Evolutionary conservation across 164 flowering plant species (phyloP), one percentile per base, ranked within the genome.

Genomic region (Buxus sempervirens): DNA sequence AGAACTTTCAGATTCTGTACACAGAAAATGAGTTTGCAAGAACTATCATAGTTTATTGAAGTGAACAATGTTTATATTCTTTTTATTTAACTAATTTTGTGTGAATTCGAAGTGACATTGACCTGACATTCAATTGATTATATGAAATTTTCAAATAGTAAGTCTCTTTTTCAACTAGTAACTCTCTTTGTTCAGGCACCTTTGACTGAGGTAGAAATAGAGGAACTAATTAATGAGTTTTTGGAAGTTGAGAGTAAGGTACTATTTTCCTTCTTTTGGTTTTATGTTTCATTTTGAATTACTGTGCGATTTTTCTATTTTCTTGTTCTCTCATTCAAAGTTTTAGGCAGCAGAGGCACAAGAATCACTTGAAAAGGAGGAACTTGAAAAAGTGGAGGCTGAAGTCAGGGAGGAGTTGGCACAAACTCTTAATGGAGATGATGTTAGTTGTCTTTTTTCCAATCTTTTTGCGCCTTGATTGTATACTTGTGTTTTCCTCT

Each of bases 321-420:
- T 66, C 60, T 4, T 65, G 67, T 67, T 76, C 57, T 80, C 70
- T 77, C 64, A 77, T 82, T 76, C 78, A 79, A 54, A 65, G 79
- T 66, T 73, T 80, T 84, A 96, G 99, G 99, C 99, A 76, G 99
- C 99, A 72, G 99, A 96, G 83, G 98, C 99, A 42, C 99, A 96
- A 80, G 99, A 96, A 83, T 78, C 97, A 48, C 89, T 96, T 63
- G 99, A 96, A 73, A 78, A 84, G 76, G 99, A 96, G 82, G 88
- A 98, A 54, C 80, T 96, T 69, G 82, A 83, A 56, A 88, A 70
- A 77, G 86, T 93, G 67, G 97, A 90, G 79, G 73, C 61, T 63
- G 99, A 96, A 75, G 99, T 96, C 65, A 84, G 96, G 69, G 85
- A 77, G 69, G 99, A 96, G 77, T 76, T 96, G 72, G 85, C 88